Evolutionary conservation across 176 grass and related monocot species (phyloP).

Genomic region (Musa troglodytarum): DNA sequence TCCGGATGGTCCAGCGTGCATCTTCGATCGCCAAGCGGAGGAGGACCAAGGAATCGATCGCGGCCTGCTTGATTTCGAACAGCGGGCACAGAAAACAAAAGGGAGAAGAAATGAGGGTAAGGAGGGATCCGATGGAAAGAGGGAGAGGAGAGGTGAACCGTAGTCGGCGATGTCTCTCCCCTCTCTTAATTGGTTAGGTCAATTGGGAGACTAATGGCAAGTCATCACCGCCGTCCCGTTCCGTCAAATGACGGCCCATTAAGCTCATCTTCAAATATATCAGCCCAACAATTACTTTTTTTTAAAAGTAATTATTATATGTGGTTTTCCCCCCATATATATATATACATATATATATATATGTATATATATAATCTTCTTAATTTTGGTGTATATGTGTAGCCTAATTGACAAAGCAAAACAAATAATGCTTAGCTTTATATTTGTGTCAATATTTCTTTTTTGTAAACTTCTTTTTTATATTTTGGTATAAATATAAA

Average conservation of each 20-base stretch:
- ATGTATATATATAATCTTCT: too few species aligned
- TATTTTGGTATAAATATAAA: too few species aligned
- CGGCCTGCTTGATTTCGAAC: not conserved
- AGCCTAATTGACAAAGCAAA: too few species aligned
- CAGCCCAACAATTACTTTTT: not conserved
- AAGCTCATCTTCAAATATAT: too few species aligned
- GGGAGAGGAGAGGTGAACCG: not conserved
- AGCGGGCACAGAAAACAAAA: not conserved
- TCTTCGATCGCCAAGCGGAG: constrained; percentile 11
- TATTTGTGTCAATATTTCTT: too few species aligned
- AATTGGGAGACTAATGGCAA: not conserved
- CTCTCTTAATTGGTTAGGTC: not conserved
- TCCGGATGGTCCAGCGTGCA: constrained; percentile 71
- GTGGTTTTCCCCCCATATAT: too few species aligned
- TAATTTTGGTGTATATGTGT: too few species aligned
- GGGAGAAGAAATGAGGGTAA: not conserved
- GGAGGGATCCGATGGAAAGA: not conserved
- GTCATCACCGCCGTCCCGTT: not conserved
- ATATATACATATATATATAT: too few species aligned
- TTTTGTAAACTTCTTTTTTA: too few species aligned
- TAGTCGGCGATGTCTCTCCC: not conserved
- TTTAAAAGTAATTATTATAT: not conserved
- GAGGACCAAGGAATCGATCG: not conserved
- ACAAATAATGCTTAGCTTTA: too few species aligned
- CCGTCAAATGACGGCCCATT: too few species aligned